Evolutionary conservation across 2,329 filamentous ascomycete genomes (phyloP), one percentile per base, ranked within the genome.

Genomic region (Fusarium burgessii): DNA sequence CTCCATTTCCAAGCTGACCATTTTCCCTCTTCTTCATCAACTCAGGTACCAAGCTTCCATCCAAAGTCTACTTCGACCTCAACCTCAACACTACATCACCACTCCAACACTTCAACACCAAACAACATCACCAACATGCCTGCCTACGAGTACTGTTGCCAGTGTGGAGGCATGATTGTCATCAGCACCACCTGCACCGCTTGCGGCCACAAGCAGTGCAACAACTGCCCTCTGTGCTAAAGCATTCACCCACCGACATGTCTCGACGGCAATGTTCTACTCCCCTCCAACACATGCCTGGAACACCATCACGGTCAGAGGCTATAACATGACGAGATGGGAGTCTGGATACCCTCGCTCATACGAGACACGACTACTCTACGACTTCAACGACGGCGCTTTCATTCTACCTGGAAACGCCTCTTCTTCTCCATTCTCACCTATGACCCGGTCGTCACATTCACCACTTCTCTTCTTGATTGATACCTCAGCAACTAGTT

Each of bases 131-230:
- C 46, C 75, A 77, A 73, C 52, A 84, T 84, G 83, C 80, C 83
- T 77, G 79, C 81, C 74, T 84, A 83, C 73, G 83, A 84, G 73
- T 85, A 86, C 80, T 88, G 86, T 84, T 87, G 86, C 83, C 79
- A 86, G 76, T 88, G 86, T 80, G 84, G 84, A 73, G 80, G 82
- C 79, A 85, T 87, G 80, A 86, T 88, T 73, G 86, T 87, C 81
- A 88, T 88, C 80, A 87, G 85, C 84, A 85, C 80, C 77, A 84
- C 81, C 56, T 88, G 86, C 82, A 81, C 79, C 66, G 80, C 81
- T 75, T 88, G 86, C 77, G 80, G 81, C 55, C 86, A 88, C 80
- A 78, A 81, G 71, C 83, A 87, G 75, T 88, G 86, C 83, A 76
- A 71, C 65, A 78, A 83, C 63, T 88, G 86, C 78, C 76, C 81